Evolutionary conservation across 225 moss, liverwort and hornwort genomes (phyloP).

Genomic region (Takakia lepidozioides): DNA sequence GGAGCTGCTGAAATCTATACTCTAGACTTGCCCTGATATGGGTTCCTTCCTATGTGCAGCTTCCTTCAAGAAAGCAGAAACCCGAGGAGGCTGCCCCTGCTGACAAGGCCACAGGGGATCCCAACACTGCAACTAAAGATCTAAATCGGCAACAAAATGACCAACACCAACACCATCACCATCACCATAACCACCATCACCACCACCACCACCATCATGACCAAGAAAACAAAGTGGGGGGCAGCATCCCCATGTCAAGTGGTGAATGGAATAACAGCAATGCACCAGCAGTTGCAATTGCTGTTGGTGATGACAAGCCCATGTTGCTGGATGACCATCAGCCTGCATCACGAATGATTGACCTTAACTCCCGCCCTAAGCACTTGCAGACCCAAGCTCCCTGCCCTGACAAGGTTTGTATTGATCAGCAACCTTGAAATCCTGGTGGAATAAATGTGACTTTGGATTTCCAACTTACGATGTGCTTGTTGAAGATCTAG

Average conservation of each 20-base stretch:
- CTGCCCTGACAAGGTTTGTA: slow-evolving; percentile 44
- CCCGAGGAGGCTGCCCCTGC: slow-evolving; percentile 19
- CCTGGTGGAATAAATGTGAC: no score
- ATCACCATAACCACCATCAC: slow-evolving; percentile 48
- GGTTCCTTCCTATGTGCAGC: slow-evolving; percentile 18
- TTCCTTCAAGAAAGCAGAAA: slow-evolving; percentile 29
- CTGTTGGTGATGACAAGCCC: slow-evolving; percentile 72
- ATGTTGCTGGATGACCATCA: slow-evolving; percentile 36
- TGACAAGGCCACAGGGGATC: slow-evolving; percentile 31
- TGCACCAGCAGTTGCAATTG: slow-evolving; percentile 54
- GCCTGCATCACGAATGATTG: slow-evolving; percentile 59
- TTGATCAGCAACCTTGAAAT: background rate
- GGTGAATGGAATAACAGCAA: slow-evolving; percentile 67
- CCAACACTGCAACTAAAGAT: slow-evolving; percentile 15
- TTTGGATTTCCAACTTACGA: no score
- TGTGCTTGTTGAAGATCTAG: no score
- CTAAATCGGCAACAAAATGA: slow-evolving; percentile 22
- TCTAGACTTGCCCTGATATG: background rate
- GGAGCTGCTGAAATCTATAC: no score
- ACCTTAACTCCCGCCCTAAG: slow-evolving; percentile 75
- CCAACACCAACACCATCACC: slow-evolving; percentile 47
- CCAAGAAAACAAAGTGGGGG: slow-evolving; percentile 21
- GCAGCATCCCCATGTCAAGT: slow-evolving; percentile 24
- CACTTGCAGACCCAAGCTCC: slow-evolving; percentile 60
- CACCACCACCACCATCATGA: slow-evolving; percentile 56